These are phyloP conservation scores for Talaromyces sp. DNA, from an alignment of 2,329 filamentous ascomycete genomes.

Conservation along the genomic window DNA sequence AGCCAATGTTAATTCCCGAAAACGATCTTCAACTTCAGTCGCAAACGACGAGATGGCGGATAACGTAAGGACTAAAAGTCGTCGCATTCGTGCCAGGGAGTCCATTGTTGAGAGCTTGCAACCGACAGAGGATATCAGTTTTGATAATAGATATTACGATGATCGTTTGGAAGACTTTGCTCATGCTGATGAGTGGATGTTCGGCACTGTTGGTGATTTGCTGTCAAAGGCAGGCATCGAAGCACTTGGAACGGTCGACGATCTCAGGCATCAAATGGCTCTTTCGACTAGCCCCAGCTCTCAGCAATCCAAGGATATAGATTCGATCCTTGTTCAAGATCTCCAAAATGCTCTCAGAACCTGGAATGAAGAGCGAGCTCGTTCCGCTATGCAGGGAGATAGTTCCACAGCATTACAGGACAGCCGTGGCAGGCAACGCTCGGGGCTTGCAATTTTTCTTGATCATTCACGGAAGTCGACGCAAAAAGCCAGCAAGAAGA, in stretches of 20 bases:
- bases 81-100: constrained; percentile 59
- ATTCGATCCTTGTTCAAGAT: constrained; percentile 39
- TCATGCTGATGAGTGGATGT: constrained; percentile 57
- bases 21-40: constrained; percentile 60
- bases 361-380: constrained; percentile 47
- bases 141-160: constrained; percentile 55
- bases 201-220: constrained; percentile 52
- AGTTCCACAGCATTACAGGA: constrained; percentile 48
- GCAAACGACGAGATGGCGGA: constrained; percentile 57
- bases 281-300: constrained; percentile 20
- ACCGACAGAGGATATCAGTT: constrained; percentile 47
- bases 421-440: constrained; percentile 45
- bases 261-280: constrained; percentile 31
- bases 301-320: constrained; percentile 22
- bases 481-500: constrained; percentile 39
- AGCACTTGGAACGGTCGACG: constrained; percentile 42
- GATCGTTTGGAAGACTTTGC: constrained; percentile 53
- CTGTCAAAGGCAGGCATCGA: constrained; percentile 52
- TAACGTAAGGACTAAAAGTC: constrained; percentile 57
- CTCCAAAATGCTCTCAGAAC: constrained; percentile 42
- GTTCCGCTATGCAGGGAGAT: constrained; percentile 47
- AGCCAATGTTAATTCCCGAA: constrained; percentile 48
- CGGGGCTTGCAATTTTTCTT: constrained; percentile 55
- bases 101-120: constrained; percentile 48
- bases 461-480: constrained; percentile 51